Percentiles rank a stretch among this genome's conserved stretches.
These are phyloP conservation scores for Durusdinium trenchii DNA, from an alignment of 73 alveolate genomes.

Conservation along the genomic window DNA sequence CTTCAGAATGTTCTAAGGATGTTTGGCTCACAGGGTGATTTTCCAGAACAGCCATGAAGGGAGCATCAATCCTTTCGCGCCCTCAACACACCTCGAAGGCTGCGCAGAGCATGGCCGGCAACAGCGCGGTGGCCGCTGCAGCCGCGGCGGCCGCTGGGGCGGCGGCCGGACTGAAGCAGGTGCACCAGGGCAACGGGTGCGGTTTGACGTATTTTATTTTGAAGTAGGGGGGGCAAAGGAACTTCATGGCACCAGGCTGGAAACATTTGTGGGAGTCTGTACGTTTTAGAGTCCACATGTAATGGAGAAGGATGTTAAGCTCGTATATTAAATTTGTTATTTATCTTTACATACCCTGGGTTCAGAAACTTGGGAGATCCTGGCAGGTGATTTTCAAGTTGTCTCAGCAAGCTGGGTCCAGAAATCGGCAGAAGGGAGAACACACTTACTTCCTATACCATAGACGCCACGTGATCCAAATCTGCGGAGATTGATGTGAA, in stretches of 20 bases:
- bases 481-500: no score
- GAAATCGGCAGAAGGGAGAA: no score
- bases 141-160: conserved; percentile 19
- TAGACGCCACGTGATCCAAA: no score
- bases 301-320: not conserved
- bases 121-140: conserved; percentile 33
- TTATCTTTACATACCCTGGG: no score
- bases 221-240: not conserved
- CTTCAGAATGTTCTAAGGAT: not conserved
- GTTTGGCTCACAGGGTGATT: not conserved
- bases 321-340: not conserved
- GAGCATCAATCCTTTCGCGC: not conserved
- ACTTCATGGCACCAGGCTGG: not conserved
- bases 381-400: no score
- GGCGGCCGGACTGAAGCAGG: conserved; percentile 43
- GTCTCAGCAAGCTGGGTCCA: no score
- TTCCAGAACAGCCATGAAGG: not conserved
- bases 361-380: no score
- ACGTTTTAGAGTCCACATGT: not conserved
- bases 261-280: not conserved
- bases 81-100: not conserved
- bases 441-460: no score
- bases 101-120: conserved; percentile 46
- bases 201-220: no score
- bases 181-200: not conserved